Evolutionary conservation across 2,329 filamentous ascomycete genomes (phyloP), one percentile per base, ranked within the genome.

Genomic region (Bipolaris victoriae): DNA sequence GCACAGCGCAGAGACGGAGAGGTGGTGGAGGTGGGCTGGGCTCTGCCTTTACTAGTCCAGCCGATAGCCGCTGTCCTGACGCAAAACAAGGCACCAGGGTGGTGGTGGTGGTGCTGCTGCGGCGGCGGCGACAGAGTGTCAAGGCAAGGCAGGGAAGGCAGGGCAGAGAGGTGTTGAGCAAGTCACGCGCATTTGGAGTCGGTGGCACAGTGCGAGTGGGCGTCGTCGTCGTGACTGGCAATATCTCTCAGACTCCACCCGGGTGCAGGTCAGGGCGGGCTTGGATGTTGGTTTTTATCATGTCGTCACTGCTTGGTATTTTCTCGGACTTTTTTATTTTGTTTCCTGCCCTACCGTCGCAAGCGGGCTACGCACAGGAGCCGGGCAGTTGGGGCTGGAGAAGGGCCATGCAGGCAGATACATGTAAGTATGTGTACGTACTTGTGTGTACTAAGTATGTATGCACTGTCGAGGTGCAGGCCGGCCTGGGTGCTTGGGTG

Each of bases 361-460:
- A 39, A 16, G 36, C 36, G 36, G 36, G n/a, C 36, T 9, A 39
- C 31, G 31, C 18, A 36, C 40, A 41, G 16, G 49, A 46, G 26
- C 26, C 45, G 41, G 26, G 50, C 40, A 45, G 50, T 41, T 33
- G 29, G 41, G n/a, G 24, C 26, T 29, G 41, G 36, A n/a, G 36
- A 16, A 18, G 40, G 3, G 31, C 35, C 35, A 13, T 39, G 16
- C 5, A 7, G 4, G 6, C 22, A 24, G 4, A 7, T 24, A 24
- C 22, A 24, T 24, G 22, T 24, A 5, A 5, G 22, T 24, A 18
- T 39, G 18, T n/a, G 9, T 16, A n/a, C 6, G 26, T 29, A 29
- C 26, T 29, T 29, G 26, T 29, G 26, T 29, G 26, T 29, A 10
- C 26, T 29, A 29, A 10, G 26, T 4, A 29, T 29, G 26, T 10